Base-by-base conservation (phyloP, 1,139 yeast species). In the Taphrina populina region DNA sequence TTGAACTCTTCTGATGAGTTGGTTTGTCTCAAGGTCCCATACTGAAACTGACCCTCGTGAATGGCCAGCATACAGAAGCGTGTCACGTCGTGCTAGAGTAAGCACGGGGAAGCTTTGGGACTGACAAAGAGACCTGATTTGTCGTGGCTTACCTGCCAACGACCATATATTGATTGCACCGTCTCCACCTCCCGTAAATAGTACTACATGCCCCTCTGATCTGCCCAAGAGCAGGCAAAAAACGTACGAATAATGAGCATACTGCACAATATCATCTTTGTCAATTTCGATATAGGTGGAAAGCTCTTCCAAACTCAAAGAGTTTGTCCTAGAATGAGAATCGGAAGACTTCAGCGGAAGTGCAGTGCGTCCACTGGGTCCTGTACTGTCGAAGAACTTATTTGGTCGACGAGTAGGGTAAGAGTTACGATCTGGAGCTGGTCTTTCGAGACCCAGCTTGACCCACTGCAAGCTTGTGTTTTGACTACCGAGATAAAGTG, bases 201-300 rank as follows among this genome's bases (percentile, higher is more conserved):
- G 66, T 7, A 71, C 66, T 40, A 76, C 77, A 2, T 70, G 65
- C 45, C 64, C 67, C n/a, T 65, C 66, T 23, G 20, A 36, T 11
- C 20, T 19, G 37, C 52, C 63, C 59, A 64, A 70, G 41, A 51
- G 55, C 35, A 45, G 52, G 23, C 37, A 41, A 41, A 33, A 88
- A 13, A 92, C 82, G 64, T 86, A 90, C 5, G 97, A 95, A 66
- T 85, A 81, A 67, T 92, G 98, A 1, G 98, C 96, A 69, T 87
- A 92, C 10, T 82, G 74, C 1, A 86, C 75, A 34, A 81, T 77
- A 64, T 88, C 83, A 20, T 76, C 73, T 8, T 79, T 73, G 0
- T 85, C 84, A 13, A 88, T 78, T 67, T 90, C 95, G 30, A 87
- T 73, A 43, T 85, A 71, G 26, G 47, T 19, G 1, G 45, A 11